phyloP scores from a whole-genome alignment of 345 rosid species.

The Cardamine chenopodiifolia region DNA sequence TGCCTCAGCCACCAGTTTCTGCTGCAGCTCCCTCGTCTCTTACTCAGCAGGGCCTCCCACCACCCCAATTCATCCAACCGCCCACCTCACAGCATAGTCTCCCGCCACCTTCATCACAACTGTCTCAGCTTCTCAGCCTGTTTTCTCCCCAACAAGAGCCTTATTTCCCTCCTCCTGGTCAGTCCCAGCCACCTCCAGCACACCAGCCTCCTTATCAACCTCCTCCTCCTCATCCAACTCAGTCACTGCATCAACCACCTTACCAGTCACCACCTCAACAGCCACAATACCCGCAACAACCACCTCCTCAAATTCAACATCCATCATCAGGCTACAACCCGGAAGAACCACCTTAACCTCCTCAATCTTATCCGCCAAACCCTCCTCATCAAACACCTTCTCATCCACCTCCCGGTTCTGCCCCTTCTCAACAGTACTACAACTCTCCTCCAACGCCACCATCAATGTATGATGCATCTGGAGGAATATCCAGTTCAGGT shows the following conservation, averaged over 20 bases:
- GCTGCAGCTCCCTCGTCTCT: slow-evolving; percentile 48
- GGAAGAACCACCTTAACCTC: slow-evolving; percentile 57
- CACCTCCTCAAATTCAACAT: slow-evolving; percentile 59
- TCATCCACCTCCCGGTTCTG: slow-evolving; percentile 56
- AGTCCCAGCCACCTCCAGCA: slow-evolving; percentile 59
- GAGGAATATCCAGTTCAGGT: slow-evolving; percentile 62
- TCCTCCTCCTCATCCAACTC: slow-evolving; percentile 51
- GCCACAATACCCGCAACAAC: slow-evolving; percentile 63
- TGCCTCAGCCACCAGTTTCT: slow-evolving; percentile 45
- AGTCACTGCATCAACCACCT: slow-evolving; percentile 66
- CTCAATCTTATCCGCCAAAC: slow-evolving; percentile 60
- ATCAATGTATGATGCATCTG: slow-evolving; percentile 59
- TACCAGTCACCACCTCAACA: slow-evolving; percentile 65
- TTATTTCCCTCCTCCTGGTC: slow-evolving; percentile 62
- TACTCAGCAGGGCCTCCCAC: slow-evolving; percentile 55
- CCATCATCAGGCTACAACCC: slow-evolving; percentile 62
- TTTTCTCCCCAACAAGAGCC: slow-evolving; percentile 75
- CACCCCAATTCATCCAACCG: slow-evolving; percentile 42
- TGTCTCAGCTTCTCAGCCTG: slow-evolving; percentile 62
- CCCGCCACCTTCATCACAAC: slow-evolving; percentile 55
- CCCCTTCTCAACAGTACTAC: slow-evolving; percentile 66
- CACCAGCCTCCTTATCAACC: slow-evolving; percentile 68
- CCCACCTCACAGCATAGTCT: slow-evolving; percentile 53
- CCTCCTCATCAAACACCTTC: slow-evolving; percentile 58
- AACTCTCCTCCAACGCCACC: slow-evolving; percentile 58